A percentile compares a stretch with the other conserved stretches of the same genome.
These are phyloP conservation scores for Petunia hybrid DNA, from an alignment of 305 asterid species.

Conservation along the genomic window DNA sequence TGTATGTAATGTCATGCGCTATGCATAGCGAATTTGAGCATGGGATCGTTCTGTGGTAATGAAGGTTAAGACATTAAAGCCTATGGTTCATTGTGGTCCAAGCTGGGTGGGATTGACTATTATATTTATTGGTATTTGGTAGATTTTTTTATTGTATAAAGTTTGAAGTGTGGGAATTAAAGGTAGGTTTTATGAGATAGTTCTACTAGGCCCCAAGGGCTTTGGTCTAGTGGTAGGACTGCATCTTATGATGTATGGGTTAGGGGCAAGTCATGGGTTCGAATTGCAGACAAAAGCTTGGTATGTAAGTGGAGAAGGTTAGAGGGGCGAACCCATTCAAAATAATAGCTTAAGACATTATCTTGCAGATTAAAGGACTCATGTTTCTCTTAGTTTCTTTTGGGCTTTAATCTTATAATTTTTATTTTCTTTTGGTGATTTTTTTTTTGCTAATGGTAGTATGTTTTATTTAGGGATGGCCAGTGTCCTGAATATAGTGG, in stretches of 20 bases:
- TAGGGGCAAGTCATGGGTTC: too few relatives aligned
- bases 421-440: background rate
- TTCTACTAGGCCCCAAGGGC: too few relatives aligned
- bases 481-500: constrained; percentile 91
- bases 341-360: too few relatives aligned
- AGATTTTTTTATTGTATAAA: too few relatives aligned
- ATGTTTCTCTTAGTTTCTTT: background rate
- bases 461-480: constrained; percentile 72
- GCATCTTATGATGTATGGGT: too few relatives aligned
- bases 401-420: background rate
- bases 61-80: background rate
- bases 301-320: too few relatives aligned
- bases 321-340: too few relatives aligned
- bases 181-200: too few relatives aligned
- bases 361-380: too few relatives aligned
- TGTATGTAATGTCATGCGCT: background rate
- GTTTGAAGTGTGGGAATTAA: too few relatives aligned
- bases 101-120: background rate
- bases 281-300: too few relatives aligned
- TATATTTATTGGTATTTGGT: constrained; percentile 6
- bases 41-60: constrained; percentile 15
- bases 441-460: constrained; percentile 31
- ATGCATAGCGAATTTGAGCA: background rate
- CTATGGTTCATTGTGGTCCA: background rate
- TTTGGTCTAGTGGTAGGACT: too few relatives aligned